These are phyloP conservation scores for Gnomoniopsis smithogilvyi DNA, from an alignment of 2,329 filamentous ascomycete genomes.

Conservation along the genomic window DNA sequence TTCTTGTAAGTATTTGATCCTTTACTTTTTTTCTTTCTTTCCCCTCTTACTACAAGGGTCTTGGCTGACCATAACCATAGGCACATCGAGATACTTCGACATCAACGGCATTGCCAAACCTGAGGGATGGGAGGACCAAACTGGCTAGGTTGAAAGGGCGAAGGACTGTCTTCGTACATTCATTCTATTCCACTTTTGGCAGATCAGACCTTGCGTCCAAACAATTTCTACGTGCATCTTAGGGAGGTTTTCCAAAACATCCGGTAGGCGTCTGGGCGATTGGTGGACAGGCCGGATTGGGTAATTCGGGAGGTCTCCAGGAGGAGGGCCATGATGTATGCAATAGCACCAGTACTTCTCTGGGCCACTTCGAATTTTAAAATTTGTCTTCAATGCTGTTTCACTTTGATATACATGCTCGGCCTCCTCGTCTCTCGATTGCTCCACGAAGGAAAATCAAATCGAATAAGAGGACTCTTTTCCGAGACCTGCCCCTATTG, in stretches of 20 bases:
- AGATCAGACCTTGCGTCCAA: neutral
- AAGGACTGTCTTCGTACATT: neutral
- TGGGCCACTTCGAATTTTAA: neutral
- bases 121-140: slow-evolving; percentile 75
- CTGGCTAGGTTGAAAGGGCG: slow-evolving; percentile 35
- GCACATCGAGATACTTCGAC: slow-evolving; percentile 83
- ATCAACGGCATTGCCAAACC: slow-evolving; percentile 79
- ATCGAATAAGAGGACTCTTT: too few relatives aligned
- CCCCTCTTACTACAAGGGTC: neutral
- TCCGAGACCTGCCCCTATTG: too few relatives aligned
- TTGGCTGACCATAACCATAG: slow-evolving; percentile 37
- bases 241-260: slow-evolving; percentile 6
- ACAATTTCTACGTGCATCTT: slow-evolving; percentile 3
- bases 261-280: slow-evolving; percentile 12
- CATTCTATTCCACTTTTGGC: neutral
- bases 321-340: neutral
- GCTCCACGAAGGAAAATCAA: too few relatives aligned
- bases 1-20: slow-evolving; percentile 80
- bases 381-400: neutral
- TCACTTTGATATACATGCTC: neutral
- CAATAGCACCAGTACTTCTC: neutral
- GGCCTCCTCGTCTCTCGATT: too few relatives aligned
- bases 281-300: slow-evolving; percentile 7
- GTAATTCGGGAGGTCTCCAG: slow-evolving; percentile 3
- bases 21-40: slow-evolving; percentile 16